Base-by-base conservation (phyloP, 805 yeast genomes). In the Lipomyces chichibuensis region DNA sequence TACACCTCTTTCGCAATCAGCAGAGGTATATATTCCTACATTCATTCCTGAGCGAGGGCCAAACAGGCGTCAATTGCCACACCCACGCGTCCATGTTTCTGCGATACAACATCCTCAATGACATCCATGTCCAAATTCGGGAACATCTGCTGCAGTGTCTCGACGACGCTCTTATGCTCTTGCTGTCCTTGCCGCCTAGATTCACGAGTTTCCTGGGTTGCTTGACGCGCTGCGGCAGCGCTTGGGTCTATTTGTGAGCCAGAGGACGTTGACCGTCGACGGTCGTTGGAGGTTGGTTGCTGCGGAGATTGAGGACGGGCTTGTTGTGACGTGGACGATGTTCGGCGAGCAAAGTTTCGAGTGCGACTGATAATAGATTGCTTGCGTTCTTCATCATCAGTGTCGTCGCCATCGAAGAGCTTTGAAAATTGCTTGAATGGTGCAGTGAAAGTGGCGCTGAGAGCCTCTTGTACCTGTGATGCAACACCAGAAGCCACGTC, bases 81-180 rank as follows among this genome's bases (percentile, higher is more conserved):
- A 37, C 92, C 96, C 5, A 90, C 81, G 60, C 88, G 81, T 39
- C 89, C 88, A 69, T 85, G 82, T 74, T 88, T 89, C 76, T 88
- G 85, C 1, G 79, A 78, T 39, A 92, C 83, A 2, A 92, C 87
- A 74, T 92, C 97, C 64, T 83, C 84, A 60, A 92, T 82, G 0
- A 92, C 79, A 0, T 85, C 90, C 60, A 80, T 79, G 72, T 91
- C 97, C 67, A 92, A 79, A 57, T 80, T 81, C 0, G 97, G 96
- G 76, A 92, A 92, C 86, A 92, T 89, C 59, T 86, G 87, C 35
- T 79, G 78, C 63, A 92, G 80, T 2, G 84, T 84, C 1, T 77
- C 78, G 29, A 83, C 80, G 1, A 87, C 83, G 55, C 82, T 81
- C 23, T 79, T 77, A 51, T 78, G 81, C 67, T 86, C 87, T 65